Evolutionary conservation across 805 yeast genomes (phyloP), one percentile per base, ranked within the genome.

Genomic region (Kregervanrija delftensis): DNA sequence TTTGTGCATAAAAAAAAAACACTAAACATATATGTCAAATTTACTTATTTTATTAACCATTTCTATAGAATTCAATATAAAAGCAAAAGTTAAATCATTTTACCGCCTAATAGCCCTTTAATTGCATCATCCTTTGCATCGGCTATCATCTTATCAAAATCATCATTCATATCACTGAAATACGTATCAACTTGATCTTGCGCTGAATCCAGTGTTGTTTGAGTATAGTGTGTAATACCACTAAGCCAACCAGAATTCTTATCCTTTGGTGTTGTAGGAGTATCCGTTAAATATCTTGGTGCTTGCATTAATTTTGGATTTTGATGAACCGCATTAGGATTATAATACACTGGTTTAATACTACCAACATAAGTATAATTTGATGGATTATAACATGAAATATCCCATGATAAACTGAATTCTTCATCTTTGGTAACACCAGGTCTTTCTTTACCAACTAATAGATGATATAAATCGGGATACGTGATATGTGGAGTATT

Each of bases 401-500:
- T 50, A 63, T 68, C 45, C 74, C 77, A 49, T 46, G 83, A 84
- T 45, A 83, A 61, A 15, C 68, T 70, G 42, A 81, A 76, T 53
- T 86, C 95, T 28, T 48, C 51, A 5, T 41, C 10, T 4, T 46
- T 40, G 82, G 70, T 15, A 4, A 39, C 72, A 66, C 38, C 41
- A 1, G 83, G 79, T 50, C 96, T 73, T 43, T 78, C 76, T 0
- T 81, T 82, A 1, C 97, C 97, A 5, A 85, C 86, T 34, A 91
- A 71, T 37, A 87, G 57, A 11, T 57, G 44, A 47, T 84, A 82
- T 42, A 93, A 68, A 49, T 86, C 95, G 1, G 73, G 70, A 16
- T 74, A 61, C 2, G 80, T 67, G n/a, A 83, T 73, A 49, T 73
- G 71, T 14, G 78, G 77, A 0, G 83, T 56, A 3, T 96, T 96